Base-by-base conservation (phyloP, 805 yeast species). In the Ogataea kodamae region DNA sequence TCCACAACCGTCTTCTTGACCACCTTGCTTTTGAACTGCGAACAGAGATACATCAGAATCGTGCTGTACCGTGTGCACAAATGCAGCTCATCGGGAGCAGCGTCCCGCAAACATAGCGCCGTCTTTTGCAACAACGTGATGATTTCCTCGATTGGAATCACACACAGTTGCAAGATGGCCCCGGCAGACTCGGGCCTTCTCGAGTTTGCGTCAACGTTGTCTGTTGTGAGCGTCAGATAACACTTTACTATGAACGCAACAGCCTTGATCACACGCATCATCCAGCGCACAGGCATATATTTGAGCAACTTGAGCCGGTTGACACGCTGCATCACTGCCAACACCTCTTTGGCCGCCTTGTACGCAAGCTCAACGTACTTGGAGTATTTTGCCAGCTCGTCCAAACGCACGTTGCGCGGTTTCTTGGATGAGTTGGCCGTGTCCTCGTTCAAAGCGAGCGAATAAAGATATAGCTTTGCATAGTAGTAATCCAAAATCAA, bases 281-380 rank as follows among this genome's bases (percentile, higher is more conserved):
- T 78, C 95, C 96, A 88, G 43, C 96, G 66, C n/a, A 87, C 88
- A 1, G 97, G 96, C 79, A 88, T 86, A 52, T 70, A 81, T 37
- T 77, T 67, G 34, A 87, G 61, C 66, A 81, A 61, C 39, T 72
- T 74, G 39, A 81, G 60, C 42, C 68, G 68, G 48, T 81, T 85
- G 5, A 87, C 77, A 23, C 92, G 61, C 36, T 74, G 76, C 4
- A 89, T 83, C 4, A 82, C 80, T 15, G 72, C 68, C 17, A 89
- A 61, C 48, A 85, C 74, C 52, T 84, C 94, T 48, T 79, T 78
- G 1, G 96, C 96, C 0, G 97, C 81, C 39, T 68, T 75, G 46
- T 81, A 85, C 0, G 96, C 97, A 35, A 78, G 67, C 40, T 79
- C 88, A 16, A 87, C 84, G 59, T 80, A 88, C 47, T 78, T 73